Evolutionary conservation across 2,329 filamentous ascomycete species (phyloP).

Genomic region (Graphilbum fragrans): DNA sequence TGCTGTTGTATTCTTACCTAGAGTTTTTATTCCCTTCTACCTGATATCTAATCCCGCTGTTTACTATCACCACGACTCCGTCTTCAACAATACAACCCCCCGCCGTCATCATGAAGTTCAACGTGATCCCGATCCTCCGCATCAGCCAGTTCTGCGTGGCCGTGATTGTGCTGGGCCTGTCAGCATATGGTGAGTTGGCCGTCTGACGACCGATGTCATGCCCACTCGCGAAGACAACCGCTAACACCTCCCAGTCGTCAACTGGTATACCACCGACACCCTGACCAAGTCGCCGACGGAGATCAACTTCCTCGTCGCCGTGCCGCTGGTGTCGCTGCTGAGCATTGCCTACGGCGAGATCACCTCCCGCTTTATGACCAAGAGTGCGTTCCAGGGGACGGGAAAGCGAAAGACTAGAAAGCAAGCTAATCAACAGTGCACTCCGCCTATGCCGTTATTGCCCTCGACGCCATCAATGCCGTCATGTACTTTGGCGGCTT

Average conservation of each 20-base stretch:
- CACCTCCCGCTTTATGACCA: slow-evolving; percentile 30
- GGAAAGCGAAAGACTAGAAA: not conserved
- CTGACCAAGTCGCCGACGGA: slow-evolving; percentile 39
- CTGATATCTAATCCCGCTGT: no score
- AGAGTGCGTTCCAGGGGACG: slow-evolving; percentile 22
- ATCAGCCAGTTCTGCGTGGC: slow-evolving; percentile 32
- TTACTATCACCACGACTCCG: no score
- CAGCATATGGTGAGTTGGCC: slow-evolving; percentile 30
- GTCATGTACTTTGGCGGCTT: slow-evolving; percentile 49
- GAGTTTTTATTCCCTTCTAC: no score
- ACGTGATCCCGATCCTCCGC: slow-evolving; percentile 29
- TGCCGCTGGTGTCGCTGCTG: slow-evolving; percentile 38
- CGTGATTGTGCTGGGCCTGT: slow-evolving; percentile 32
- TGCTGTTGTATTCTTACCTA: no score
- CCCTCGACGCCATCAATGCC: slow-evolving; percentile 37
- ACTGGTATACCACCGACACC: slow-evolving; percentile 48
- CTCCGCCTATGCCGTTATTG: slow-evolving; percentile 35
- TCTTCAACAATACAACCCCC: not conserved
- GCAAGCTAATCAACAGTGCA: slow-evolving; percentile 25
- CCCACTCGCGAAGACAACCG: no score
- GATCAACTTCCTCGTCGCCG: slow-evolving; percentile 46
- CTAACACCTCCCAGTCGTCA: slow-evolving; percentile 30
- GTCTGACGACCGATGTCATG: no score
- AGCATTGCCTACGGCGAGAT: slow-evolving; percentile 43
- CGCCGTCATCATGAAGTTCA: slow-evolving; percentile 22